Evolutionary conservation across 306 rosid species (phyloP).

Genomic region (Lithocarpus polystachyus): DNA sequence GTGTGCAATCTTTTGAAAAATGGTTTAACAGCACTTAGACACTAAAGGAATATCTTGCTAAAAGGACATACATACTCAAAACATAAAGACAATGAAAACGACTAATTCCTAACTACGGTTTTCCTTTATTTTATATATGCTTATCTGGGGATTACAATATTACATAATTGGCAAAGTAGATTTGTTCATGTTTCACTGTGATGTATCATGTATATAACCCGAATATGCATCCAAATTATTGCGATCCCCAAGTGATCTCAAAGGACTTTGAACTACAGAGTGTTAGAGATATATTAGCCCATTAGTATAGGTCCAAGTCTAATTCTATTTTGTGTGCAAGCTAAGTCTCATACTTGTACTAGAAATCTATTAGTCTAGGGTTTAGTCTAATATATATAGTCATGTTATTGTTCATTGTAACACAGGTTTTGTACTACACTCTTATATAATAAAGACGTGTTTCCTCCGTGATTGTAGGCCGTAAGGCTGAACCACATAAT

Average conservation of each 20-base stretch:
- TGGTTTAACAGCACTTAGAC: conserved; percentile 31
- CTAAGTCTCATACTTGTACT: too few species aligned
- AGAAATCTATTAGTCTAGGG: too few species aligned
- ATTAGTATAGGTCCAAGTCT: too few species aligned
- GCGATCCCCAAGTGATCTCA: conserved; percentile 28
- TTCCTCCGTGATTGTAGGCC: too few species aligned
- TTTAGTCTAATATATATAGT: too few species aligned
- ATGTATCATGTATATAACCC: conserved; percentile 20
- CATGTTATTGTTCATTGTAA: too few species aligned
- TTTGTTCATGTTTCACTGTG: conserved; percentile 17
- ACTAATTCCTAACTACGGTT: conserved; percentile 41
- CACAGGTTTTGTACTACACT: too few species aligned
- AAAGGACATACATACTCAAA: conserved; percentile 22
- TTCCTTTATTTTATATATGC: conserved; percentile 16
- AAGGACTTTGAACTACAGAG: conserved; percentile 16
- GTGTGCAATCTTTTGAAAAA: conserved; percentile 4
- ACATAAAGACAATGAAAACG: conserved; percentile 39
- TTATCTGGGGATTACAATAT: conserved; percentile 24
- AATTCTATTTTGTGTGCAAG: too few species aligned
- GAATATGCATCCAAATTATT: conserved; percentile 25
- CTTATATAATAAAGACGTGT: too few species aligned
- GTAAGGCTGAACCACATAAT: too few species aligned
- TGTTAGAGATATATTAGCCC: too few species aligned
- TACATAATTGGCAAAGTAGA: background rate
- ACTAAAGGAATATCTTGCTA: conserved; percentile 3